Conservation (phyloP, 2,329 filamentous ascomycete species). For the Diplodia sapinea region DNA sequence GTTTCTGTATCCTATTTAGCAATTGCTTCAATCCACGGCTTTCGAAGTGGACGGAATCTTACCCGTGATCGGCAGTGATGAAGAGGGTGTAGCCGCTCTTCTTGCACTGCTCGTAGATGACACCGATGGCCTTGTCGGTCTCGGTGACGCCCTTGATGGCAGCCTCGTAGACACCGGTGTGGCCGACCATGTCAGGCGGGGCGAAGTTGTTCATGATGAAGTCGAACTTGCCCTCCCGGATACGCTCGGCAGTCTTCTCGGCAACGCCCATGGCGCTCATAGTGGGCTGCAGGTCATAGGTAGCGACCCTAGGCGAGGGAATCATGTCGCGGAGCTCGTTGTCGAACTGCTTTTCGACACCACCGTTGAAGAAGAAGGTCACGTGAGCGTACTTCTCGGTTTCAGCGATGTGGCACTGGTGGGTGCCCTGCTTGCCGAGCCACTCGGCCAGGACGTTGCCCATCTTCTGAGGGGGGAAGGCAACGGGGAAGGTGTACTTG, state of each 20-base stretch:
- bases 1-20: constrained; percentile 61
- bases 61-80: constrained; percentile 94
- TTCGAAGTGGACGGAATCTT: constrained; percentile 41
- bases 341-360: constrained; percentile 93
- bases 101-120: constrained; percentile 92
- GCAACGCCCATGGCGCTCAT: constrained; percentile 95
- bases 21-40: not conserved
- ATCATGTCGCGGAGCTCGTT: constrained; percentile 94
- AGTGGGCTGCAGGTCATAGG: constrained; percentile 92
- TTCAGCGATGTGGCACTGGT: constrained; percentile 96
- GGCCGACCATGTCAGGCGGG: constrained; percentile 98
- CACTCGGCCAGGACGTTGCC: constrained; percentile 98
- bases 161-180: constrained; percentile 96
- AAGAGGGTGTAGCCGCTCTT: constrained; percentile 91
- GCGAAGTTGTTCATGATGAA: constrained; percentile 99
- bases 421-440: constrained; percentile 83
- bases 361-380: constrained; percentile 99
- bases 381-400: constrained; percentile 99
- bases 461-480: constrained; percentile 95
- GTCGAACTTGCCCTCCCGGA: constrained; percentile 83
- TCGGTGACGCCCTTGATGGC: constrained; percentile 83
- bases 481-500: constrained; percentile 89
- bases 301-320: constrained; percentile 90
- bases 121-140: constrained; percentile 92
- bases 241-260: constrained; percentile 85